A percentile compares a stretch with the other conserved stretches of the same genome.
These are phyloP conservation scores for Parafenestella ontariensis DNA, from an alignment of 2,329 filamentous ascomycete genomes.

Conservation along the genomic window DNA sequence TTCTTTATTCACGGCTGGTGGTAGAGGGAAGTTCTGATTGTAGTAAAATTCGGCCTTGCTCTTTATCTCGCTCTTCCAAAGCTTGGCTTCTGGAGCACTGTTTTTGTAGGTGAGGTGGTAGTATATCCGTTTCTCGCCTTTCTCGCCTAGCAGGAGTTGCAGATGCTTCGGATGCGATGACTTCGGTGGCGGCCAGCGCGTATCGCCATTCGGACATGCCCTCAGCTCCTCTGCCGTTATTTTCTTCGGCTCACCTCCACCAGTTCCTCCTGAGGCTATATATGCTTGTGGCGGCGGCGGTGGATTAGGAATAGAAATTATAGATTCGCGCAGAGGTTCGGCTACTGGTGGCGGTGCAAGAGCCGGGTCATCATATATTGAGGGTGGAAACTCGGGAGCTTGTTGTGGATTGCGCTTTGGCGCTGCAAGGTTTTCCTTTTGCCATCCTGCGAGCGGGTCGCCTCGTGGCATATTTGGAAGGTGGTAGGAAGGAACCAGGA, in stretches of 20 bases:
- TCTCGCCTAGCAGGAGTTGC: not conserved
- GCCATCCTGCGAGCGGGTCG: slow-evolving; percentile 5
- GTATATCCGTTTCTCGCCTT: slow-evolving; percentile 2
- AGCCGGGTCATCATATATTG: not conserved
- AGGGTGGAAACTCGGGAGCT: not conserved
- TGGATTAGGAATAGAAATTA: not conserved
- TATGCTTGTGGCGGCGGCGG: not conserved
- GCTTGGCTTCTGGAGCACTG: not conserved
- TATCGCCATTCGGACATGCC: slow-evolving; percentile 5
- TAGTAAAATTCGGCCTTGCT: not conserved
- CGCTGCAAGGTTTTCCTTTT: slow-evolving; percentile 2
- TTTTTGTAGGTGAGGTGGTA: slow-evolving; percentile 13
- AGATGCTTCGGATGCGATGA: not conserved
- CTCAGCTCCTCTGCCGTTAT: not conserved
- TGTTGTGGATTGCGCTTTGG: not conserved
- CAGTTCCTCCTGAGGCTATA: not conserved
- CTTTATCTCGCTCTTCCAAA: slow-evolving; percentile 3
- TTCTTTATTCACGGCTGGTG: not conserved
- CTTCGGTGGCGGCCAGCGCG: slow-evolving; percentile 5
- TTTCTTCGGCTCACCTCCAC: not conserved
- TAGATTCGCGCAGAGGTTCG: not conserved
- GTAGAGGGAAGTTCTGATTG: not conserved
- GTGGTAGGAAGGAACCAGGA: too few species aligned
- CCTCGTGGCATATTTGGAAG: not conserved
- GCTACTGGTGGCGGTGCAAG: not conserved